A percentile compares a stretch with the other conserved stretches of the same genome.
These are phyloP conservation scores for Clonostachys rosea DNA, from an alignment of 2,329 filamentous ascomycete genomes.

Conservation along the genomic window DNA sequence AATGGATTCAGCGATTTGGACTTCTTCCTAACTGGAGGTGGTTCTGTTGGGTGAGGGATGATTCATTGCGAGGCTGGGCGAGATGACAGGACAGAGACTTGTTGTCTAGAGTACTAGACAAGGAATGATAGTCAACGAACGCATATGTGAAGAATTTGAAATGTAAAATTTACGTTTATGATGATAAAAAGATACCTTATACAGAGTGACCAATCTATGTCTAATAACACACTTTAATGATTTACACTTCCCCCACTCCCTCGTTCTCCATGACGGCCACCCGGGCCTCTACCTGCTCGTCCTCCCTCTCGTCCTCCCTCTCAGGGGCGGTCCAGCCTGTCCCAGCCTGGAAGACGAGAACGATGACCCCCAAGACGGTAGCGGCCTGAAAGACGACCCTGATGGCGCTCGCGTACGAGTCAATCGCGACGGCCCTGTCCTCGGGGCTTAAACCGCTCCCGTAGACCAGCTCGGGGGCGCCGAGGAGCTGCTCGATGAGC, in stretches of 20 bases:
- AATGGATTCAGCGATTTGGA: constrained; percentile 71
- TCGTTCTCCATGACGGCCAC: constrained; percentile 18
- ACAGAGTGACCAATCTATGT: too few relatives aligned
- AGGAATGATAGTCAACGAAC: too few relatives aligned
- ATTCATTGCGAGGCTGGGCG: too few relatives aligned
- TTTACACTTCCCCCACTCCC: constrained; percentile 19
- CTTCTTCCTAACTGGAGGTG: constrained; percentile 49
- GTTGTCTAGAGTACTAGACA: too few relatives aligned
- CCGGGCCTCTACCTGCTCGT: constrained; percentile 18
- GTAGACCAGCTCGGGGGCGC: constrained; percentile 45
- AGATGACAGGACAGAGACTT: too few relatives aligned
- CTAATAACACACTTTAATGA: background rate
- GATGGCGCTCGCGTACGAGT: constrained; percentile 40
- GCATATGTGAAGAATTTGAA: too few relatives aligned
- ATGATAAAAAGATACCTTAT: too few relatives aligned
- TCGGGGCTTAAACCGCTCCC: constrained; percentile 28
- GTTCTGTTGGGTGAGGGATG: background rate
- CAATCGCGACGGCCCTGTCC: constrained; percentile 39
- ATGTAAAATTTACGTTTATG: too few relatives aligned
- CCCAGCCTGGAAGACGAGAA: constrained; percentile 40
- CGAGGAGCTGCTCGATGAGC: constrained; percentile 42
- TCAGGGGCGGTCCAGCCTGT: constrained; percentile 48
- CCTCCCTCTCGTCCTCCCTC: constrained; percentile 44
- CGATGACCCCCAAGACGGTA: constrained; percentile 32
- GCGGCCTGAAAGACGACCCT: constrained; percentile 41